These are phyloP conservation scores for Rhynchospora pubera DNA, from an alignment of 176 grass and related monocot species.

Conservation along the genomic window DNA sequence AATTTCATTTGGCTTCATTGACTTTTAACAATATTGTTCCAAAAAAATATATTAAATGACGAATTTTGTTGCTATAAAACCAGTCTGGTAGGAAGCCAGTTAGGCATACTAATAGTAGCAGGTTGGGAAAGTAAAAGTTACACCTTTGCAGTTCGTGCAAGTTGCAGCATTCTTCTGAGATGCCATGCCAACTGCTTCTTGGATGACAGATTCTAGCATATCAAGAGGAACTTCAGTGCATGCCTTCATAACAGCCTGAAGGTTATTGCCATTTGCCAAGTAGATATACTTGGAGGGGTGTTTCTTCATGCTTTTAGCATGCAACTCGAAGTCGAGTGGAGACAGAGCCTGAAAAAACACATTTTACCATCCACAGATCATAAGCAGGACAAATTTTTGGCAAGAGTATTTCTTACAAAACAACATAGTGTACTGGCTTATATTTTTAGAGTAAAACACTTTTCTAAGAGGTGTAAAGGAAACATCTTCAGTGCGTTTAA, in stretches of 20 bases:
- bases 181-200: background rate
- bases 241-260: background rate
- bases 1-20: background rate
- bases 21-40: background rate
- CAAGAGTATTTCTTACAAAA: background rate
- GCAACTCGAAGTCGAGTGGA: constrained; percentile 5
- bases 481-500: background rate
- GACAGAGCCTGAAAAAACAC: background rate
- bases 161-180: background rate
- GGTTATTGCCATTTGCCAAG: constrained; percentile 19
- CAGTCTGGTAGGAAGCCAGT: background rate
- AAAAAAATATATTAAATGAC: background rate
- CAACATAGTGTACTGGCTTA: background rate
- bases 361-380: background rate
- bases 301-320: constrained; percentile 11
- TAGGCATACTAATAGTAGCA: background rate
- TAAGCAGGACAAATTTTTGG: background rate
- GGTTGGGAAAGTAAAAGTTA: background rate
- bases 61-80: background rate
- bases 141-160: background rate
- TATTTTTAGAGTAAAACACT: background rate
- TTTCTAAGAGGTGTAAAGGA: background rate
- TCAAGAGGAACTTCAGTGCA: constrained; percentile 11
- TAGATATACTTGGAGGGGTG: constrained; percentile 17
- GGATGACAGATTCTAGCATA: constrained; percentile 17